Conservation (phyloP, 164 flowering plant species). For the Magnolia officinalis region DNA sequence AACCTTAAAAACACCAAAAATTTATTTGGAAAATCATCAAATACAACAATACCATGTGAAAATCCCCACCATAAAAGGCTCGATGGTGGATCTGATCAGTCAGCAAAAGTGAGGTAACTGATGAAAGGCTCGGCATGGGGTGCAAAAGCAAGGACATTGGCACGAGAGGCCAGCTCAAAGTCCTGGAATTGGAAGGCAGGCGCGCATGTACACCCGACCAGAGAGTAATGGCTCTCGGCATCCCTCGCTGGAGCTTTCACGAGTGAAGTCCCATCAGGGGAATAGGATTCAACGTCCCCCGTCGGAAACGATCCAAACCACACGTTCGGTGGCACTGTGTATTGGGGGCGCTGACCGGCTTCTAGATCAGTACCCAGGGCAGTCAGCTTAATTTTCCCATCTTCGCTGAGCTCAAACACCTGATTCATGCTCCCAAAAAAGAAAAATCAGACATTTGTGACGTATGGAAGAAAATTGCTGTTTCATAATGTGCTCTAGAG, state of each 20-base stretch:
- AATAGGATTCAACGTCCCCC: constrained; percentile 38
- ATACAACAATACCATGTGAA: too few species aligned
- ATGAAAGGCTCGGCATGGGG: constrained; percentile 48
- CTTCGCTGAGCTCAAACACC: constrained; percentile 66
- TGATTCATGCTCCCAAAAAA: constrained; percentile 10
- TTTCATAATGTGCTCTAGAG: too few species aligned
- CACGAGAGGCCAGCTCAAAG: constrained; percentile 71
- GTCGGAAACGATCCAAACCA: constrained; percentile 91
- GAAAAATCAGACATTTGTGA: too few species aligned
- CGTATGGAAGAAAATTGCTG: too few species aligned
- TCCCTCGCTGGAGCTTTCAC: constrained; percentile 43
- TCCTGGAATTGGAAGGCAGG: constrained; percentile 90
- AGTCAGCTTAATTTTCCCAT: constrained; percentile 54
- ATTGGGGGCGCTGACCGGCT: constrained; percentile 56
- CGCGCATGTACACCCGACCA: constrained; percentile 94
- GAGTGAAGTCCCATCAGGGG: constrained; percentile 38
- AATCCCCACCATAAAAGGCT: not conserved
- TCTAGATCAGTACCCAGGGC: constrained; percentile 53
- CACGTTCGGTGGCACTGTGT: constrained; percentile 76
- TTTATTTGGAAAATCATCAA: too few species aligned
- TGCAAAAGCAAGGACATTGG: constrained; percentile 51
- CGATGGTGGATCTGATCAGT: constrained; percentile 15
- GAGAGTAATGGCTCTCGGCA: constrained; percentile 58
- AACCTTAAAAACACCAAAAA: too few species aligned
- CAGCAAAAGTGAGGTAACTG: constrained; percentile 46